phyloP scores from a whole-genome alignment of 106 monocot genomes.

The Dendrobium catenatum region DNA sequence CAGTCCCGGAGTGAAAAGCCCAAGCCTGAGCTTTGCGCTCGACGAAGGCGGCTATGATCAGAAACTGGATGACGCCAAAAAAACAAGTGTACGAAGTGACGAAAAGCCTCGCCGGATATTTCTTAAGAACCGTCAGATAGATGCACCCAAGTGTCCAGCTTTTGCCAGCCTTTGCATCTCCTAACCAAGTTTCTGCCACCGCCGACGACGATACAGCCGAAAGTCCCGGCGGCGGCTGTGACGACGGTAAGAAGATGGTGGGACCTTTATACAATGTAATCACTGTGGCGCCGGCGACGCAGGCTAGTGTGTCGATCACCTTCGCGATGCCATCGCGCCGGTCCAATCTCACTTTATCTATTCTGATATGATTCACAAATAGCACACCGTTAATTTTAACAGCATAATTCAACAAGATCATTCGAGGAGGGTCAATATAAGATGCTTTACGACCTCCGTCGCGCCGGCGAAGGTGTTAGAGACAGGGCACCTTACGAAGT shows the following conservation, averaged over 20 bases:
- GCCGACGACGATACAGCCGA: background rate
- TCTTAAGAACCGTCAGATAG: constrained; percentile 82
- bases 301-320: constrained; percentile 55
- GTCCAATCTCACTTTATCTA: constrained; percentile 74
- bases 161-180: constrained; percentile 28
- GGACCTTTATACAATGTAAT: constrained; percentile 96
- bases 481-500: too few species aligned
- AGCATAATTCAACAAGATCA: background rate
- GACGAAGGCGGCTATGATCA: constrained; percentile 75
- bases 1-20: constrained; percentile 58
- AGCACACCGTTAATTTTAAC: background rate
- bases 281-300: constrained; percentile 77
- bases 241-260: constrained; percentile 48
- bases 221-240: background rate
- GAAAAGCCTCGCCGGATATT: constrained; percentile 90
- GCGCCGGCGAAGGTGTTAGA: background rate
- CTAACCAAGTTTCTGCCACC: constrained; percentile 3
- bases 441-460: constrained; percentile 19
- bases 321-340: constrained; percentile 81
- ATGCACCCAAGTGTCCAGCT: constrained; percentile 90
- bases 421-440: background rate
- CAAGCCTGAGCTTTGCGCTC: constrained; percentile 71
- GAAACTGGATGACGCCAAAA: constrained; percentile 93
- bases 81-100: constrained; percentile 97
- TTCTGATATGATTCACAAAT: constrained; percentile 17